phyloP scores from a whole-genome alignment of 352 stramenopile species.

The Pythium pectinolyticum region DNA sequence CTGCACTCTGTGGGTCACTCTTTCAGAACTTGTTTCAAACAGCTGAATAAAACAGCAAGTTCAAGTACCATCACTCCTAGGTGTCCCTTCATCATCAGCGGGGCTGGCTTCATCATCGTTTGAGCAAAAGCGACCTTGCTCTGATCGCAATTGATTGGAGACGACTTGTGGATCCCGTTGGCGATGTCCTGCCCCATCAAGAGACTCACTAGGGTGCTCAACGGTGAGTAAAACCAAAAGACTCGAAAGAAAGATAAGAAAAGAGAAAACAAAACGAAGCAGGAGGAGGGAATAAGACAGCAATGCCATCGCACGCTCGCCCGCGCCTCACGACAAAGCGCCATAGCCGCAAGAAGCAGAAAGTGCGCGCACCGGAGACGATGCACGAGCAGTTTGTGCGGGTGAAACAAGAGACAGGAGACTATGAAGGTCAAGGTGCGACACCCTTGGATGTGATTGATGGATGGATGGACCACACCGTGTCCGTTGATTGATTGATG shows the following conservation, averaged over 20 bases:
- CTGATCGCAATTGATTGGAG: background rate
- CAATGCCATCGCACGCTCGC: background rate
- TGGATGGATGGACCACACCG: background rate
- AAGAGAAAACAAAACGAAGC: too few relatives aligned
- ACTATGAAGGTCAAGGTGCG: background rate
- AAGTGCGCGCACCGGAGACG: background rate
- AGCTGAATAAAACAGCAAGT: conserved; percentile 6
- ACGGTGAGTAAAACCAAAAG: background rate
- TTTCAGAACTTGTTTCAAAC: too few relatives aligned
- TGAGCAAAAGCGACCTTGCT: too few relatives aligned
- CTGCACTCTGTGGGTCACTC: too few relatives aligned
- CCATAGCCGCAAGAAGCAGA: background rate
- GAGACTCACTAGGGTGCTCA: too few relatives aligned
- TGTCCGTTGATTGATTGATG: background rate
- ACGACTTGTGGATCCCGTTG: too few relatives aligned
- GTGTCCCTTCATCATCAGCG: background rate
- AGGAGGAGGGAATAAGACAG: background rate
- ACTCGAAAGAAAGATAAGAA: too few relatives aligned
- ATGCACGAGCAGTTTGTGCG: background rate
- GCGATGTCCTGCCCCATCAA: too few relatives aligned
- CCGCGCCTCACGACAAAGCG: background rate
- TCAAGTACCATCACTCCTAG: conserved; percentile 5
- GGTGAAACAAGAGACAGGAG: background rate
- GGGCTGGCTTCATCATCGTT: background rate
- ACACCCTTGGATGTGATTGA: background rate